These are phyloP conservation scores for Fraxinus floribunda DNA, from an alignment of 305 asterid genomes.

Conservation along the genomic window DNA sequence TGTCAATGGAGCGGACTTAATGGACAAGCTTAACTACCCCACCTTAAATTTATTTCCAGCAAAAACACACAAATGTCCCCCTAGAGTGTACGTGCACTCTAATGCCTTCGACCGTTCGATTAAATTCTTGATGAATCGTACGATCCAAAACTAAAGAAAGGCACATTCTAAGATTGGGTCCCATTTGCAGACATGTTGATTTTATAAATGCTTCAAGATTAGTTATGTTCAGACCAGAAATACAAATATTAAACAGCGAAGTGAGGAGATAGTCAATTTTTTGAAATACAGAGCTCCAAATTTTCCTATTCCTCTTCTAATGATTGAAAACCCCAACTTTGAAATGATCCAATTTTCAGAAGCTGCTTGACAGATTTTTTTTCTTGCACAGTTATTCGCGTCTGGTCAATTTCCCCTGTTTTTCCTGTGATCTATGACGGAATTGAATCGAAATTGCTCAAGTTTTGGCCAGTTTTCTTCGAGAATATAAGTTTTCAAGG, in stretches of 20 bases:
- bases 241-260: conserved; percentile 20
- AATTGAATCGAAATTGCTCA: conserved; percentile 22
- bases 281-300: conserved; percentile 41
- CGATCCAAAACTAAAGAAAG: conserved; percentile 31
- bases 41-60: not conserved
- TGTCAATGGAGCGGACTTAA: conserved; percentile 22
- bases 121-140: conserved; percentile 25
- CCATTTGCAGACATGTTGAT: conserved; percentile 33
- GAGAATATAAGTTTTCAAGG: conserved; percentile 10
- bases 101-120: conserved; percentile 30
- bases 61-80: not conserved
- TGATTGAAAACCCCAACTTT: conserved; percentile 32
- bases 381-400: conserved; percentile 2
- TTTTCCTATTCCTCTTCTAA: conserved; percentile 27
- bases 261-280: conserved; percentile 21
- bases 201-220: conserved; percentile 33
- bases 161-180: conserved; percentile 18
- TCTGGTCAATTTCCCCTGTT: conserved; percentile 27
- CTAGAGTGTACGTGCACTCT: not conserved
- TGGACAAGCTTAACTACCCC: conserved; percentile 12
- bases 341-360: conserved; percentile 21
- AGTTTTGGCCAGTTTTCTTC: conserved; percentile 11
- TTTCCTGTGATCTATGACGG: conserved; percentile 22
- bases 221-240: conserved; percentile 28
- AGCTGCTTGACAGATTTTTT: conserved; percentile 17